Conservation (phyloP, 1,284 basidiomycete genomes). For the Sphagnurus paluster region DNA sequence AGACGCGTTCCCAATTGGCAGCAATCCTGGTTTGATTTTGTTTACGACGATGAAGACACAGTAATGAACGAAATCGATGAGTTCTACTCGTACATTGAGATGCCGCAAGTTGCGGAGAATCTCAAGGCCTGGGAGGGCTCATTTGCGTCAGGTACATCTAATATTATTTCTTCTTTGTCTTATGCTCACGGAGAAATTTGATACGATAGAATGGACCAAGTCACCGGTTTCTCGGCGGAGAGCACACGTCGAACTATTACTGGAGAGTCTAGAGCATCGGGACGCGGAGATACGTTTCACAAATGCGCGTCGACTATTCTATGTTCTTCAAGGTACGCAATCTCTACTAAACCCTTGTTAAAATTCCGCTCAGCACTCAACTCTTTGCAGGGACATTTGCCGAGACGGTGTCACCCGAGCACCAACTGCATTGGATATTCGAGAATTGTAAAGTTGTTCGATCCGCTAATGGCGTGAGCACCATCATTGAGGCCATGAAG, state of each 20-base stretch:
- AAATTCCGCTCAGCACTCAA: too few relatives aligned
- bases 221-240: conserved; percentile 60
- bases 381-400: conserved; percentile 80
- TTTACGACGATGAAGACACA: conserved; percentile 93
- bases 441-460: conserved; percentile 91
- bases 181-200: conserved; percentile 1
- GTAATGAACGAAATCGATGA: conserved; percentile 97
- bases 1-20: conserved; percentile 34
- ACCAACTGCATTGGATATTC: conserved; percentile 95
- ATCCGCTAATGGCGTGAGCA: conserved; percentile 80
- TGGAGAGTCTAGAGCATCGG: conserved; percentile 85
- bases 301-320: conserved; percentile 85
- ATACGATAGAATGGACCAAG: conserved; percentile 73
- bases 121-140: conserved; percentile 85
- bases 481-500: conserved; percentile 87
- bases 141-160: conserved; percentile 66
- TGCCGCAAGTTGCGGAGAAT: conserved; percentile 88
- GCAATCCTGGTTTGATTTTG: conserved; percentile 87
- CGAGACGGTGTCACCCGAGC: conserved; percentile 87
- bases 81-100: conserved; percentile 98
- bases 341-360: too few relatives aligned
- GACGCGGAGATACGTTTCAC: conserved; percentile 83
- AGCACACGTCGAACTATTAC: conserved; percentile 74
- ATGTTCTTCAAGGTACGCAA: conserved; percentile 83
- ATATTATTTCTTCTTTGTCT: conserved; percentile 8